Base-by-base conservation (phyloP, 2,329 filamentous ascomycete genomes). In the Aureobasidium sp. region DNA sequence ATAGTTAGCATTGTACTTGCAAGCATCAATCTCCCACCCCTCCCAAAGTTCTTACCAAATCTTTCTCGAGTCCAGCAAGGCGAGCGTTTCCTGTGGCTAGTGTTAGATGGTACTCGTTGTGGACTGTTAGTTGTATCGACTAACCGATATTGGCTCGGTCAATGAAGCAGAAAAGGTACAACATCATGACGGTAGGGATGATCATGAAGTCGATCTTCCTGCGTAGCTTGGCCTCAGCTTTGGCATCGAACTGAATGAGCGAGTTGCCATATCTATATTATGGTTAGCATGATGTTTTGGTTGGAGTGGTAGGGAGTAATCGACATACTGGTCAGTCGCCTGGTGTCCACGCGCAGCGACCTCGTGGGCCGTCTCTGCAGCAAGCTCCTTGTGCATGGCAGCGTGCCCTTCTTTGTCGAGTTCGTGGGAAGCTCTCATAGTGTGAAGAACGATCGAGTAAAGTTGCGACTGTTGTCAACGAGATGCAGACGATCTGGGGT, bases 141-240 rank as follows among this genome's bases (percentile, higher is more conserved):
- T 29, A 42, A 85, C 85, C 86, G 38, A 90, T 86, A 63, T 89
- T 89, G 25, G 86, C 84, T n/a, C 86, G 79, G 66, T 89, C 86
- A 64, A 89, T 88, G 71, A 88, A 89, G 73, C 85, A 88, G 67
- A 89, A 88, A 0, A 89, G 77, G 66, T 89, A 89, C 3, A 89
- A 74, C 0, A 88, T 61, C 0, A 85, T 74, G 0, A 88, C 84
- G 0, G 83, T 87, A 0, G 87, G 86, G 0, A 89, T 76, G 46
- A 88, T 81, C 65, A 77, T 81, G 6, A 87, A 65, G 66, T 89
- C 86, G 50, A 89, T 84, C 70, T 89, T 89, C 67, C 74, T 72
- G 8, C 84, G 76, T 25, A 89, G 75, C 55, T 75, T 79, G 8
- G 77, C 70, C 68, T 88, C 86, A 2, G 81, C 83, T 29, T 72